These are phyloP conservation scores for Begonia peltatifolia DNA, from an alignment of 306 rosid species.

Conservation along the genomic window DNA sequence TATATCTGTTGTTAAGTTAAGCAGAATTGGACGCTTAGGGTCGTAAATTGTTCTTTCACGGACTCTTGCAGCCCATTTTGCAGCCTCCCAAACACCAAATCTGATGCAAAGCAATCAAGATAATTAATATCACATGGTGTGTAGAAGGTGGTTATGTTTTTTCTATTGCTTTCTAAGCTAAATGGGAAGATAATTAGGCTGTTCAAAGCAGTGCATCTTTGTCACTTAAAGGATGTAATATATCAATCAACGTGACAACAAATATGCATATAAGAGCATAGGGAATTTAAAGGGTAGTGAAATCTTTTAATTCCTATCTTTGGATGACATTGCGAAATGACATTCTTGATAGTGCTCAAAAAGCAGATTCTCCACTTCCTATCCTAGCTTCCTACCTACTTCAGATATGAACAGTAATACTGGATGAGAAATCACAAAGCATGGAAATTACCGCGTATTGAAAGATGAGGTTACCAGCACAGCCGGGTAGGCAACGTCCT, in stretches of 20 bases:
- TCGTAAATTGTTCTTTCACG: constrained; percentile 57
- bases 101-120: constrained; percentile 18
- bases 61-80: constrained; percentile 86
- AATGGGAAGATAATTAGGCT: too few species aligned
- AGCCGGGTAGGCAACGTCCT: constrained; percentile 65
- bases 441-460: constrained; percentile 48
- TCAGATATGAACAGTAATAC: too few species aligned
- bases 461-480: constrained; percentile 64
- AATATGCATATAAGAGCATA: too few species aligned
- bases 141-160: background rate
- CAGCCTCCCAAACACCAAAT: constrained; percentile 96
- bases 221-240: too few species aligned
- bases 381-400: background rate
- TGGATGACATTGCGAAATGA: too few species aligned
- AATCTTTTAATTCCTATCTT: too few species aligned
- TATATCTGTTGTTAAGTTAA: constrained; percentile 59
- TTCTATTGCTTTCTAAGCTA: too few species aligned
- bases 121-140: background rate
- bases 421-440: background rate
- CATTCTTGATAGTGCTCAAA: too few species aligned
- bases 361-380: background rate
- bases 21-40: constrained; percentile 57
- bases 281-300: too few species aligned
- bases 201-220: too few species aligned
- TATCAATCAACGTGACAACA: too few species aligned